Conservation (phyloP, 148 eudicot species). For the Selenicereus undatus region DNA sequence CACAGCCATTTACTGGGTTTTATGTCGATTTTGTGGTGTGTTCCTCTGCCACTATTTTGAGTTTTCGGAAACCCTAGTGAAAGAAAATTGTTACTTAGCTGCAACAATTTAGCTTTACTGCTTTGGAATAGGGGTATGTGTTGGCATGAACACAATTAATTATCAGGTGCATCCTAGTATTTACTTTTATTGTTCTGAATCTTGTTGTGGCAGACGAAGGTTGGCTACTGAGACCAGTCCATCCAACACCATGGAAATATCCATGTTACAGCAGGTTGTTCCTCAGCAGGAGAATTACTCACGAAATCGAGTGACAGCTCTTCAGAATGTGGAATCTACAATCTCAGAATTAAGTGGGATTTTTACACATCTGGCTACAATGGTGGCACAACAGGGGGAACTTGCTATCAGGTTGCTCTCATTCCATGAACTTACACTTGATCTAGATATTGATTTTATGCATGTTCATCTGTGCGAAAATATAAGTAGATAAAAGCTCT, state of each 20-base stretch:
- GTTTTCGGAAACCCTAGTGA: neutral
- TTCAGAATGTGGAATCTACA: slow-evolving; percentile 84
- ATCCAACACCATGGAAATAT: slow-evolving; percentile 52
- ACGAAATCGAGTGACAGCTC: slow-evolving; percentile 62
- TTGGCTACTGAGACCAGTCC: slow-evolving; percentile 46
- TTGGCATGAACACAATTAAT: neutral
- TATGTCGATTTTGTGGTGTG: neutral
- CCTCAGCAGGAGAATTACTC: slow-evolving; percentile 61
- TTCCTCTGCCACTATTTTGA: neutral
- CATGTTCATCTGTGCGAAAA: neutral
- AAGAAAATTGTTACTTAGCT: neutral
- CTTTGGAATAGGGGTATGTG: neutral
- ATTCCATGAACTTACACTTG: neutral
- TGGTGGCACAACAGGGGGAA: slow-evolving; percentile 89
- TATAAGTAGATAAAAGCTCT: neutral
- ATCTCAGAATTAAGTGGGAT: slow-evolving; percentile 78
- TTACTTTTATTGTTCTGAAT: slow-evolving; percentile 16
- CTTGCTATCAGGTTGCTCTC: slow-evolving; percentile 66
- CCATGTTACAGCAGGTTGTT: slow-evolving; percentile 71
- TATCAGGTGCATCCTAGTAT: neutral
- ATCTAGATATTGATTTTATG: neutral
- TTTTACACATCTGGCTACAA: slow-evolving; percentile 78
- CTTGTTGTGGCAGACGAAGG: slow-evolving; percentile 51
- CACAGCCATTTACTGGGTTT: too few species aligned
- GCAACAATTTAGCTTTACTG: neutral